These are phyloP conservation scores for Catharanthus roseus DNA, from an alignment of 257 asterid genomes.

Conservation along the genomic window DNA sequence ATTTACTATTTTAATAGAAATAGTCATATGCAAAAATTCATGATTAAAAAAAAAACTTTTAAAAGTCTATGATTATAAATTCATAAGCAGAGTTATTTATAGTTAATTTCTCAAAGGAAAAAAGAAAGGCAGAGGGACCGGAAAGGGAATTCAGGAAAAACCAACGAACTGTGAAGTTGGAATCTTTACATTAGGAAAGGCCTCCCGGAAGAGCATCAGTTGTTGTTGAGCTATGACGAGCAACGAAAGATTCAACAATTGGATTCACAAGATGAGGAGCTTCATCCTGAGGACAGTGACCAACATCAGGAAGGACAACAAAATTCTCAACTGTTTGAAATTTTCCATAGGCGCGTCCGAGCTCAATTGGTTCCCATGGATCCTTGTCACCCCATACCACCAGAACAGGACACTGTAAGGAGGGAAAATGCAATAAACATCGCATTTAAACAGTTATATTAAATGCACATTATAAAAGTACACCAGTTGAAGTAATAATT, in stretches of 20 bases:
- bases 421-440: neutral
- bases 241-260: constrained; percentile 59
- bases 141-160: too few relatives aligned
- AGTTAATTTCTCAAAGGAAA: too few relatives aligned
- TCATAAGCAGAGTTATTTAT: too few relatives aligned
- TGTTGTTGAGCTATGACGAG: constrained; percentile 38
- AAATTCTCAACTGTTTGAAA: constrained; percentile 78
- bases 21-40: too few relatives aligned
- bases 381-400: constrained; percentile 97
- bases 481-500: too few relatives aligned
- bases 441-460: neutral
- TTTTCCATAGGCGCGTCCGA: constrained; percentile 63
- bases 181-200: constrained; percentile 24
- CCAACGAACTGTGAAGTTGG: too few relatives aligned
- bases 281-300: constrained; percentile 99
- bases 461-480: neutral
- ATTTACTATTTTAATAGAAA: too few relatives aligned
- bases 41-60: too few relatives aligned
- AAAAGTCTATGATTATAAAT: too few relatives aligned
- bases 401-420: constrained; percentile 73
- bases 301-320: constrained; percentile 75
- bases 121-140: too few relatives aligned
- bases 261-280: constrained; percentile 90
- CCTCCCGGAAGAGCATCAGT: constrained; percentile 6
- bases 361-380: constrained; percentile 97